A percentile compares a stretch with the other conserved stretches of the same genome.
phyloP scores from a whole-genome alignment of 2,329 filamentous ascomycete species.

The Mollisiaceae sp. region DNA sequence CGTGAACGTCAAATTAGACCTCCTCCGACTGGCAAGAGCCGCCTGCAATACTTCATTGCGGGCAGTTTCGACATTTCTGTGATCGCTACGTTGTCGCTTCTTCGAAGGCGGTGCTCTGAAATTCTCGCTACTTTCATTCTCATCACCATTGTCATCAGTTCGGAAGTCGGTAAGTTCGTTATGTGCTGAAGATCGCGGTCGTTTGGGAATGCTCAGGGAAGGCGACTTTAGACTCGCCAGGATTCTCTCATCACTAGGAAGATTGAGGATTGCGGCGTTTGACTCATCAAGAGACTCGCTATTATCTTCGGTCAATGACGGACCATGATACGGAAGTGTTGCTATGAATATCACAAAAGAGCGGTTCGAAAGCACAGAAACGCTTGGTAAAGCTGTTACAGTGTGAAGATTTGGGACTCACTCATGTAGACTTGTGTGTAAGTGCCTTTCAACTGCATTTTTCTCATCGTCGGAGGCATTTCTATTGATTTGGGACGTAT shows the following conservation, averaged over 20 bases:
- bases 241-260: neutral
- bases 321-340: no score
- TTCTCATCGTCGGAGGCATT: neutral
- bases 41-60: neutral
- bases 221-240: neutral
- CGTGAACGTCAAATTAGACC: neutral
- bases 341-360: neutral
- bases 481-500: no score
- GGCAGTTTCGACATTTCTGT: neutral
- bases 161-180: neutral
- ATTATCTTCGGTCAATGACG: neutral
- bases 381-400: no score
- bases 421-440: neutral
- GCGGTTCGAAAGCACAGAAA: neutral
- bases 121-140: neutral
- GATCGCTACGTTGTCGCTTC: neutral
- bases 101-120: neutral
- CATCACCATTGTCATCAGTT: neutral
- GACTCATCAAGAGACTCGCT: slow-evolving; percentile 8
- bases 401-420: neutral
- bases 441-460: neutral
- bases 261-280: slow-evolving; percentile 3
- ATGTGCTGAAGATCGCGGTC: neutral
- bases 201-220: neutral
- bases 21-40: neutral